Base-by-base conservation (phyloP, 495 filamentous ascomycete genomes). In the Emericellopsis terricola region DNA sequence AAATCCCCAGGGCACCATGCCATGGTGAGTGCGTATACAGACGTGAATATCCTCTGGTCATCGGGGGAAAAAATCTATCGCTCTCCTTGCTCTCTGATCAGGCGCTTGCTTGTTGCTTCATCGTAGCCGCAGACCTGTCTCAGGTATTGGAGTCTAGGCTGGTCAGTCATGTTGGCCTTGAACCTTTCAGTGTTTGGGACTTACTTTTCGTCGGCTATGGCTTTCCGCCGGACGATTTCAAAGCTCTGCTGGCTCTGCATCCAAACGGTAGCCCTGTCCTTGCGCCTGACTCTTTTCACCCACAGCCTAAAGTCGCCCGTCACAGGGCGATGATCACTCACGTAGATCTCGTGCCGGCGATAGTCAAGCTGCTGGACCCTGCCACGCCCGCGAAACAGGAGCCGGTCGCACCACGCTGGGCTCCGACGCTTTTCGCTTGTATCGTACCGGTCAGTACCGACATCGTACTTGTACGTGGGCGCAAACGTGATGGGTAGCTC, bases 381-480 rank as follows among this genome's bases (percentile, higher is more conserved):
- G 33, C 80, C 85, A 3, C 77, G 43, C 16, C 86, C 84, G 28
- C 89, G 75, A 52, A 83, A 92, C 23, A 97, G 62, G 21, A 97
- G 55, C 30, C 89, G 70, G 60, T 97, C 89, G 49, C 89, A 97
- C 89, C 89, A 97, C 7, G 89, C 89, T 1, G 89, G 89, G n/a
- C 81, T 73, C 3, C 89, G 71, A 50, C 84, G 81, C 66, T 97
- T 97, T 48, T 97, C 89, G 39, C 77, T 84, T 2, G 78, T 76
- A 47, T 97, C 89, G 50, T 97, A 97, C 17, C 73, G 76, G 49
- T 94, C 84, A 7, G 81, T 89, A 9, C 85, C 86, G 1, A 94
- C 81, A 46, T 97, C 89, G 52, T 96, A 97, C 52, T 97, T 97
- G 59, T 97, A 97, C 2, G 89, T 97, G 6, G 89, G 89, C 11